Percentiles rank a stretch among this genome's conserved stretches.
phyloP scores from a whole-genome alignment of 108 stramenopile genomes.

The Epithemia pelagica region DNA sequence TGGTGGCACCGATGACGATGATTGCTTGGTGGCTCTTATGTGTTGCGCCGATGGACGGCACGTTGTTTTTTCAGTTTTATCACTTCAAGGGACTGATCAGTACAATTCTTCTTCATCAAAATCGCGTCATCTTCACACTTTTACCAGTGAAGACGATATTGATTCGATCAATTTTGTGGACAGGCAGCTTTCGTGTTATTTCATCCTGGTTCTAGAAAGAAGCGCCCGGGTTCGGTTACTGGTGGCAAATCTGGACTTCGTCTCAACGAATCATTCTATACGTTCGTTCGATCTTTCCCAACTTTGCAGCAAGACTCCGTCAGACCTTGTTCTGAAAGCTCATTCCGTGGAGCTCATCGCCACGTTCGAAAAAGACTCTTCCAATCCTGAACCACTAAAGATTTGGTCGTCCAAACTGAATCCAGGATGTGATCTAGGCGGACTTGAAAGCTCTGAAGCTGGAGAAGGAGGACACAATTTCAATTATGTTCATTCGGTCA shows the following conservation, averaged over 20 bases:
- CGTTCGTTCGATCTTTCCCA: not conserved
- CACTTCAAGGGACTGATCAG: not conserved
- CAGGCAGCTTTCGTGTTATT: slow-evolving; percentile 9
- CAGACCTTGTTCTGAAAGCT: not conserved
- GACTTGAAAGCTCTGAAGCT: not conserved
- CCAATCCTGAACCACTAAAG: not conserved
- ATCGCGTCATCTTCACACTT: not conserved
- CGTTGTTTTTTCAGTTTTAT: not conserved
- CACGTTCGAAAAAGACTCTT: not conserved
- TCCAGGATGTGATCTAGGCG: slow-evolving; percentile 10
- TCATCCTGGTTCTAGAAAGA: not conserved
- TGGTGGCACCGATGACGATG: no score
- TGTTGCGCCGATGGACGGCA: not conserved
- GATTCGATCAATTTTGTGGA: not conserved
- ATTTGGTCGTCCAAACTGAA: slow-evolving; percentile 34
- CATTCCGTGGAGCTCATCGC: slow-evolving; percentile 3
- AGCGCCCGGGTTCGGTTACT: not conserved
- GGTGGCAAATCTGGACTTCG: not conserved
- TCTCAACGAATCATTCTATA: not conserved
- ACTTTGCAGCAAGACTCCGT: not conserved
- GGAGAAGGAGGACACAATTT: slow-evolving; percentile 1
- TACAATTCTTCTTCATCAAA: not conserved
- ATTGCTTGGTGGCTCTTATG: not conserved
- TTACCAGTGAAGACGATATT: not conserved
- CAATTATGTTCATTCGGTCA: not conserved